Evolutionary conservation across 108 stramenopile species (phyloP).

Genomic region (Pseudonitzschia multistriata): DNA sequence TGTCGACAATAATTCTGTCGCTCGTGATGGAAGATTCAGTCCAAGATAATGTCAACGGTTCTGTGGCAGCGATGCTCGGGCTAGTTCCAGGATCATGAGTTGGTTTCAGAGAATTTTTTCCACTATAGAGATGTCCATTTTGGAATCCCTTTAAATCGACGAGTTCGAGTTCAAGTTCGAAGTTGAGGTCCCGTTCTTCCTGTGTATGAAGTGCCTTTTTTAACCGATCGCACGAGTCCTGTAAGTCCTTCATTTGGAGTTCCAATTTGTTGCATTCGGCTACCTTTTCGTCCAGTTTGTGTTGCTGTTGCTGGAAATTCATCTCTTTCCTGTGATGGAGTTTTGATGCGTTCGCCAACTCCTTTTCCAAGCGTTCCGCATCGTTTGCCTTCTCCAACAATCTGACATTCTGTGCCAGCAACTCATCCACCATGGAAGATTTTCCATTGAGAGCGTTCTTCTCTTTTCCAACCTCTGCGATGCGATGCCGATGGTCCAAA

Average conservation of each 20-base stretch:
- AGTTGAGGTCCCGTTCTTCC: neutral
- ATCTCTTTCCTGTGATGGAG: neutral
- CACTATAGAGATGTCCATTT: neutral
- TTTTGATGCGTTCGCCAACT: neutral
- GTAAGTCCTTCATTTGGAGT: conserved; percentile 11
- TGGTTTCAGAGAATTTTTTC: neutral
- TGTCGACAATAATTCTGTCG: neutral
- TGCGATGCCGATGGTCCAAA: neutral
- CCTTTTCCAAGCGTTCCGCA: neutral
- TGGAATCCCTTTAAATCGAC: neutral
- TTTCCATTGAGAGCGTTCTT: neutral
- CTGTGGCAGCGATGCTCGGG: neutral
- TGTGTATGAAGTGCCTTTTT: neutral
- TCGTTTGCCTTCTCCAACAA: neutral
- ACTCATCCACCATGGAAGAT: conserved; percentile 7
- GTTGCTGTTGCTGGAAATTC: conserved; percentile 4
- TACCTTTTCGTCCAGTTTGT: neutral
- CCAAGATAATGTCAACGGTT: conserved; percentile 1
- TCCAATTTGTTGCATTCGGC: conserved; percentile 9
- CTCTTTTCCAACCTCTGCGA: neutral
- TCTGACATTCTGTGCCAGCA: neutral
- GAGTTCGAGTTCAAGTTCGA: neutral
- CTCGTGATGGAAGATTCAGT: neutral
- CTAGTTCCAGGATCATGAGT: neutral
- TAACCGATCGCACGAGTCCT: neutral